Conservation (phyloP, 768 basidiomycete genomes). For the Boletus sp. region DNA sequence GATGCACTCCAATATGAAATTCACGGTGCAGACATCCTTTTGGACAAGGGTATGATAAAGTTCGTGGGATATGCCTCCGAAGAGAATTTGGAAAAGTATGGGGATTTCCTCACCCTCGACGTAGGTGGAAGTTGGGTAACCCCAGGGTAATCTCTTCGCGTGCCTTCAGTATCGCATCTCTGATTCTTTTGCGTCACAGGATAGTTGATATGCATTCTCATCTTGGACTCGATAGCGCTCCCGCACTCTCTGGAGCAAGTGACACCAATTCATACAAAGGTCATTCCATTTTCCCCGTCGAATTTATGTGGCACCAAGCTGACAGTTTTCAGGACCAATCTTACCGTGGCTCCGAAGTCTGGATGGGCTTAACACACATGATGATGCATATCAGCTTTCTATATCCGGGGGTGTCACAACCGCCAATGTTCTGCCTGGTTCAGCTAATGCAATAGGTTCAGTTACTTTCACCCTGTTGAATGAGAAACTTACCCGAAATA, state of each 20-base stretch:
- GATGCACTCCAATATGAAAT: constrained; percentile 36
- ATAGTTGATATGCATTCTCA: constrained; percentile 80
- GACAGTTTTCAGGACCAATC: constrained; percentile 43
- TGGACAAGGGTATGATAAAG: constrained; percentile 40
- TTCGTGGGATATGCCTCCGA: constrained; percentile 42
- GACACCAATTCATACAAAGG: constrained; percentile 66
- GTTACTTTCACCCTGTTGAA: constrained; percentile 17
- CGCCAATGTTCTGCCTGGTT: constrained; percentile 77
- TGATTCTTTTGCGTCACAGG: constrained; percentile 26
- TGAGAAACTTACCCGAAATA: constrained; percentile 7
- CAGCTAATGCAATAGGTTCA: constrained; percentile 69
- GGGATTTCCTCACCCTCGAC: constrained; percentile 55
- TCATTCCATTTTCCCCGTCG: background rate
- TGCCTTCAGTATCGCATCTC: constrained; percentile 31
- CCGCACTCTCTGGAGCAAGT: constrained; percentile 45
- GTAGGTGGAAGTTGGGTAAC: constrained; percentile 69
- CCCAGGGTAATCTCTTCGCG: constrained; percentile 49
- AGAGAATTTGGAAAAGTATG: constrained; percentile 30
- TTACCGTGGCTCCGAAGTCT: constrained; percentile 78
- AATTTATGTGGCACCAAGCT: background rate
- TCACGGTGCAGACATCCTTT: constrained; percentile 37
- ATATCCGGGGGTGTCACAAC: constrained; percentile 90
- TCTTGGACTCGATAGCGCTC: constrained; percentile 68
- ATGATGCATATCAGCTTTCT: constrained; percentile 67
- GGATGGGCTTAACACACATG: constrained; percentile 86